Evolutionary conservation across 108 stramenopile species (phyloP), one percentile per base, ranked within the genome.

Genomic region (Fragilariopsis cylindrus): DNA sequence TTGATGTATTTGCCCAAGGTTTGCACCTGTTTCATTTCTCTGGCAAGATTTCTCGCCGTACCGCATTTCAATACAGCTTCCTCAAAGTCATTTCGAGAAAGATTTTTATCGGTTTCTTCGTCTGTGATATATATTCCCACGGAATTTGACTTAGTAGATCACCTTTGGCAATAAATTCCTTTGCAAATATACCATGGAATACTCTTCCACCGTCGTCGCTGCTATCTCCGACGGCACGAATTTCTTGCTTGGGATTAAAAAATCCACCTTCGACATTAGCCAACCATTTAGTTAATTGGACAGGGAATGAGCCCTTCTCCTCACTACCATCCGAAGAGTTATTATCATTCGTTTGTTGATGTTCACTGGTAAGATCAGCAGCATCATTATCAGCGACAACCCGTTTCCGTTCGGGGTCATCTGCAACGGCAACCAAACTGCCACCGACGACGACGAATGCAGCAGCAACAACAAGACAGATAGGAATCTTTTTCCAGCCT

Each of bases 151-250:
- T 40, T 18, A 86, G 42, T 0, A 75, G 2, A 39, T 81, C 80
- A 15, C 62, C 73, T 41, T 60, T 56, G 40, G 41, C 54, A 69
- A 86, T 77, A 18, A 66, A 56, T 49, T 70, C 76, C 50, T 80
- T 86, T 16, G 82, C 85, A 57, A 81, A 86, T 4, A 86, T 57
- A 72, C 40, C 71, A 44, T 30, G 70, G 70, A 49, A 71, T 54
- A 13, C 48, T 40, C n/a, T 45, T 11, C 43, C 42, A 9, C 40
- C 43, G n/a, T 5, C 48, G 77, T 52, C 70, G 58, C 8, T 8
- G 0, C 5, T 48, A 12, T 45, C 49, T 48, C 50, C 15, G 46
- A 67, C 62, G 4, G 39, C 19, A 21, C 75, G 81, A 43, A 83
- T 75, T 42, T 72, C 71, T 13, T 75, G 79, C 9, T 76, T 80